phyloP scores from a whole-genome alignment of 352 stramenopile species.

The Peronospora belbahrii region DNA sequence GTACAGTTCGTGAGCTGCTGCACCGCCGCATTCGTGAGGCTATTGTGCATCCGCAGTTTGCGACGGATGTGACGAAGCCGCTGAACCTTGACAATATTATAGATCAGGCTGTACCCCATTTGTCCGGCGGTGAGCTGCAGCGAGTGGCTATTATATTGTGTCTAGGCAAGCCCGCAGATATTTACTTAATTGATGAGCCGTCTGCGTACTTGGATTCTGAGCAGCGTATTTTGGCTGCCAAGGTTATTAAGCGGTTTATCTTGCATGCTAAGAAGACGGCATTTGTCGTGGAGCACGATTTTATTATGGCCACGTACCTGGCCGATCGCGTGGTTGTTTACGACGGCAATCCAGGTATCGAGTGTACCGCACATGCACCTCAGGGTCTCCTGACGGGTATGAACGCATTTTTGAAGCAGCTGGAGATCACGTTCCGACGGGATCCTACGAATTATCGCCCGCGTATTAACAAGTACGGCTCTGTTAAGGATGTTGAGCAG shows the following conservation, averaged over 20 bases:
- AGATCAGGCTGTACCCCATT: conserved; percentile 95
- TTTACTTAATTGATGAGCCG: conserved; percentile 99
- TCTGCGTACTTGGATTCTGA: conserved; percentile 99
- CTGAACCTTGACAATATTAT: conserved; percentile 98
- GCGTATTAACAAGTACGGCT: conserved; percentile 94
- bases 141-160: conserved; percentile 97
- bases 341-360: conserved; percentile 91
- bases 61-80: conserved; percentile 98
- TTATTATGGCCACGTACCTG: conserved; percentile 99
- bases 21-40: conserved; percentile 96
- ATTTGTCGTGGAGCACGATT: conserved; percentile 99
- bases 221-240: conserved; percentile 97
- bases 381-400: conserved; percentile 95
- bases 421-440: conserved; percentile 99
- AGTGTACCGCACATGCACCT: conserved; percentile 94
- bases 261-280: conserved; percentile 99
- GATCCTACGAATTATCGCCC: conserved; percentile 98
- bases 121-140: conserved; percentile 99
- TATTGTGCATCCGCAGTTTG: conserved; percentile 98
- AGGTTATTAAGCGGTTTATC: conserved; percentile 99
- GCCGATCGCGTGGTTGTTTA: conserved; percentile 95
- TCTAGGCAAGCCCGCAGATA: conserved; percentile 96
- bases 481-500: conserved; percentile 97
- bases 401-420: conserved; percentile 99
- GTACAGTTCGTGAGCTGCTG: conserved; percentile 95